Evolutionary conservation across 768 basidiomycete species (phyloP).

Genomic region (Amanita brunnescens): DNA sequence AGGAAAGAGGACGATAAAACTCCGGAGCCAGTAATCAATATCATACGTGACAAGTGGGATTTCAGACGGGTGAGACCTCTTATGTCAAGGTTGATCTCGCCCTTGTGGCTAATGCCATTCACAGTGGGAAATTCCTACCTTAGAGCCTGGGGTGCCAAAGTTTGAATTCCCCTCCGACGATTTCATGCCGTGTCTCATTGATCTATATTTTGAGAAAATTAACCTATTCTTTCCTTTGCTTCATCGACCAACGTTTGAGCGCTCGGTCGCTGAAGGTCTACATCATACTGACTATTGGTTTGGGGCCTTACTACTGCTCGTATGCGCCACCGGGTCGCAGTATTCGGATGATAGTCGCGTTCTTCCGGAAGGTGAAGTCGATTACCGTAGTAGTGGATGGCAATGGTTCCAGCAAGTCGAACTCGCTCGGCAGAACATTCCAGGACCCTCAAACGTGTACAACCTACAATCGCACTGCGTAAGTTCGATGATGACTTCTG

Average conservation of each 20-base stretch:
- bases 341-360: constrained; percentile 50
- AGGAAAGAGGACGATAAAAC: constrained; percentile 21
- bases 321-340: constrained; percentile 64
- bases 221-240: constrained; percentile 60
- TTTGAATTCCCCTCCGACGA: constrained; percentile 43
- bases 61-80: constrained; percentile 22
- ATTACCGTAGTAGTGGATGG: constrained; percentile 47
- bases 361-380: constrained; percentile 27
- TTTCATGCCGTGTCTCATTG: constrained; percentile 43
- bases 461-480: constrained; percentile 66
- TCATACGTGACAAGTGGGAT: constrained; percentile 27
- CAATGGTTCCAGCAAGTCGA: constrained; percentile 62
- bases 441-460: constrained; percentile 55
- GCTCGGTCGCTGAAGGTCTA: constrained; percentile 34
- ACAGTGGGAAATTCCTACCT: constrained; percentile 29
- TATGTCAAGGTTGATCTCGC: not conserved
- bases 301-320: constrained; percentile 50
- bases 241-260: constrained; percentile 62
- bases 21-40: constrained; percentile 8
- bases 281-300: constrained; percentile 47
- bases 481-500: constrained; percentile 15
- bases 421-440: constrained; percentile 48
- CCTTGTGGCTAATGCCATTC: not conserved
- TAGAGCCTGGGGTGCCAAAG: constrained; percentile 9
- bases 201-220: constrained; percentile 51